Conservation (phyloP, 441 rosid genomes). For the Pelargonium myrrhifolium region DNA sequence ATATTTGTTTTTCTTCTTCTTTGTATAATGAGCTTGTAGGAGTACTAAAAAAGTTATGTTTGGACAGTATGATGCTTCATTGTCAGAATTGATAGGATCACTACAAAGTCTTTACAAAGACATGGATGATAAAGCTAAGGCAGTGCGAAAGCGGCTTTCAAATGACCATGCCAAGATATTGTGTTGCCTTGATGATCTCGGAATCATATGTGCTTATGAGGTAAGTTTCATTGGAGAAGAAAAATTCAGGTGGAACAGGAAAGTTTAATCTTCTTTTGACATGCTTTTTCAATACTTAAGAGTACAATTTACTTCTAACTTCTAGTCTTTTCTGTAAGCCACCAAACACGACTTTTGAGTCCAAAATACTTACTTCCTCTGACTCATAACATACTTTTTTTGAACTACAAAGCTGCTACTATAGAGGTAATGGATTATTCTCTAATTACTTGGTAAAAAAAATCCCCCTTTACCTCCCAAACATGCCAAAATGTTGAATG, state of each 20-base stretch:
- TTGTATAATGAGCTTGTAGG: constrained; percentile 11
- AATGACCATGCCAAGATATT: constrained; percentile 52
- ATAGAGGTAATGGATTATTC: too few relatives aligned
- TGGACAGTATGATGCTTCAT: constrained; percentile 53
- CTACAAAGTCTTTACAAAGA: constrained; percentile 28
- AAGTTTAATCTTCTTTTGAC: constrained; percentile 9
- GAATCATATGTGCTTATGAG: constrained; percentile 75
- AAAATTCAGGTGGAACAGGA: constrained; percentile 4
- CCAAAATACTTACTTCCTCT: too few relatives aligned
- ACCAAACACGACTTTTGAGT: too few relatives aligned
- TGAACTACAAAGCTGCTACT: too few relatives aligned
- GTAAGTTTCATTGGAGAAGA: constrained; percentile 33
- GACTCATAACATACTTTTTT: too few relatives aligned
- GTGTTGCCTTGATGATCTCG: constrained; percentile 78
- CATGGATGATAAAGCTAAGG: constrained; percentile 44
- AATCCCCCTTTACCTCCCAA: too few relatives aligned
- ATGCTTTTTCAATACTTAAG: neutral
- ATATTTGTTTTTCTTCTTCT: constrained; percentile 8
- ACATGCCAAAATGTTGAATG: too few relatives aligned
- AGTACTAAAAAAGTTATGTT: constrained; percentile 16
- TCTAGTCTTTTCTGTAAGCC: too few relatives aligned
- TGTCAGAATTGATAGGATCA: constrained; percentile 38
- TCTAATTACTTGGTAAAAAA: too few relatives aligned
- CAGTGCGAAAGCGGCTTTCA: constrained; percentile 39
- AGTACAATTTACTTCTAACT: too few relatives aligned